Conservation (phyloP, 75 land plant species). For the Pinus albicaulis region DNA sequence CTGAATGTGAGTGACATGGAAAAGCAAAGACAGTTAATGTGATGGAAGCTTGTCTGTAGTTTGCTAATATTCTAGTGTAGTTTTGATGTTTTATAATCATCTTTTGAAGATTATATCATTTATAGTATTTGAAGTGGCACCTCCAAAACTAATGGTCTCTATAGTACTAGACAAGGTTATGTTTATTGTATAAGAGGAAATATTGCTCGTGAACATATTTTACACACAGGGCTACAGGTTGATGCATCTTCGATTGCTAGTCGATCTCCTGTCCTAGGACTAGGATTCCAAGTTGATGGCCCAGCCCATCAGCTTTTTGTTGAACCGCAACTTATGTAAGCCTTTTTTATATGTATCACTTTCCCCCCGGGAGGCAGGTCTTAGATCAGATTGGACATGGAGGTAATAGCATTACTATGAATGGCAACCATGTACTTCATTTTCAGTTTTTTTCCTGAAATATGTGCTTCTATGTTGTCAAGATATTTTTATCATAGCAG, state of each 20-base stretch:
- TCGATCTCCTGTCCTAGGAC: slow-evolving; percentile 61
- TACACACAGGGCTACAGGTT: slow-evolving; percentile 67
- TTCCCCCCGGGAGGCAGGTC: slow-evolving; percentile 67
- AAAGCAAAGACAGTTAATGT: not conserved
- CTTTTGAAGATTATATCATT: slow-evolving; percentile 83
- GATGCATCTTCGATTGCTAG: slow-evolving; percentile 30
- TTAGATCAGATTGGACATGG: slow-evolving; percentile 82
- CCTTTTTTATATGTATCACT: slow-evolving; percentile 67
- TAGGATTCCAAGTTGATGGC: slow-evolving; percentile 85
- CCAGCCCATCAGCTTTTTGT: slow-evolving; percentile 81
- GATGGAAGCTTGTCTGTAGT: not conserved
- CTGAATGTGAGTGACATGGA: not conserved
- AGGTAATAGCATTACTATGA: slow-evolving; percentile 76
- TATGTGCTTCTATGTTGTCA: slow-evolving; percentile 3
- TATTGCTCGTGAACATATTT: slow-evolving; percentile 76
- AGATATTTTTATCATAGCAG: not conserved
- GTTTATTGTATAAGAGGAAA: slow-evolving; percentile 95
- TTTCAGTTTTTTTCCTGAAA: not conserved
- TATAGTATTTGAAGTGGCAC: slow-evolving; percentile 84
- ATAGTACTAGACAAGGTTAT: slow-evolving; percentile 87
- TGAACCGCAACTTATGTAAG: slow-evolving; percentile 66
- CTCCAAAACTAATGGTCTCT: slow-evolving; percentile 74
- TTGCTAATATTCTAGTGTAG: not conserved
- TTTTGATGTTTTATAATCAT: not conserved
- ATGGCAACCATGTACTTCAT: slow-evolving; percentile 70